These are phyloP conservation scores for Colletotrichum noveboracense DNA, from an alignment of 2,329 filamentous ascomycete genomes.

Conservation along the genomic window DNA sequence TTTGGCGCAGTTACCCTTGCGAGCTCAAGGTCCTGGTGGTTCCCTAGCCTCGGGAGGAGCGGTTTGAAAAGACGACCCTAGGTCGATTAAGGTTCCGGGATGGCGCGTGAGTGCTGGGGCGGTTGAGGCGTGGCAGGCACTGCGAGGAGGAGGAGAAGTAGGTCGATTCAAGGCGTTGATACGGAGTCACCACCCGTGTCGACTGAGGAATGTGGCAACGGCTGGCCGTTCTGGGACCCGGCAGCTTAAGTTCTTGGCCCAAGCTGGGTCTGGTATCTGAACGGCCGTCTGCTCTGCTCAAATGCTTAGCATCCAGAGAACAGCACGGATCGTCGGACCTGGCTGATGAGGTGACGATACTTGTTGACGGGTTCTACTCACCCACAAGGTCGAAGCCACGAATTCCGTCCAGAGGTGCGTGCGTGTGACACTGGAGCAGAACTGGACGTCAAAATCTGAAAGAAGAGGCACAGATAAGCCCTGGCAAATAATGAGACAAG, in stretches of 20 bases:
- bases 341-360: neutral
- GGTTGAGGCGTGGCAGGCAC: constrained; percentile 14
- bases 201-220: constrained; percentile 13
- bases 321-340: neutral
- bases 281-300: constrained; percentile 1
- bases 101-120: constrained; percentile 12
- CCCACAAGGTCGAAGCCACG: neutral
- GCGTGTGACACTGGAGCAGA: neutral
- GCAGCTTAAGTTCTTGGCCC: neutral
- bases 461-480: constrained; percentile 15
- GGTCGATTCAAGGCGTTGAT: constrained; percentile 4
- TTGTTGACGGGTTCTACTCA: constrained; percentile 1
- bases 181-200: neutral
- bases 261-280: neutral
- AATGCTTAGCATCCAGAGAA: constrained; percentile 6
- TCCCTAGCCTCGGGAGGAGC: constrained; percentile 10
- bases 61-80: constrained; percentile 6
- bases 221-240: neutral
- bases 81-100: constrained; percentile 20
- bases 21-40: constrained; percentile 6
- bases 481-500: constrained; percentile 16
- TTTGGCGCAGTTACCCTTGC: constrained; percentile 1
- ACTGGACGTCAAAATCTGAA: constrained; percentile 8
- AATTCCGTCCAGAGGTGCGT: neutral
- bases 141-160: neutral